A percentile compares a stretch with the other conserved stretches of the same genome.
Conservation (phyloP, 1,284 basidiomycete genomes). For the Cyathus olla region DNA sequence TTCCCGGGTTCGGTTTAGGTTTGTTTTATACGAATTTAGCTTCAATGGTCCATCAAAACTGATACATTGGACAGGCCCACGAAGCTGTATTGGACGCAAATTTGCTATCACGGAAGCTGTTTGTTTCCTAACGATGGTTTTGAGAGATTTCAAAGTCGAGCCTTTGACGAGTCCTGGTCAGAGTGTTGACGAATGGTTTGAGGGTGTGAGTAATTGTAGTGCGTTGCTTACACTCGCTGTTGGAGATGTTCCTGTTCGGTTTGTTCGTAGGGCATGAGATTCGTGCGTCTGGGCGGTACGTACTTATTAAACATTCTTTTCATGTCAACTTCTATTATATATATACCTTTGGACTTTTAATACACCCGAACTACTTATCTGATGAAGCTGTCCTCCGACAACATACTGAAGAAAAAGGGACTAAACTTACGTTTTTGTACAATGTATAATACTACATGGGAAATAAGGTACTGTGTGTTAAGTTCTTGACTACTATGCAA, state of each 20-base stretch:
- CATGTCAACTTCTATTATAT: too few relatives aligned
- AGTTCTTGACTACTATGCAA: too few relatives aligned
- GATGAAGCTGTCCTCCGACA: too few relatives aligned
- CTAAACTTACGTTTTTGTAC: too few relatives aligned
- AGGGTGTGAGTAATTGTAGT: conserved; percentile 37
- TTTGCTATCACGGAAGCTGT: conserved; percentile 58
- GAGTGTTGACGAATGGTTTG: conserved; percentile 53
- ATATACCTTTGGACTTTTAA: too few relatives aligned
- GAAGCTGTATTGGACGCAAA: conserved; percentile 65
- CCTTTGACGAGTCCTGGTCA: conserved; percentile 52
- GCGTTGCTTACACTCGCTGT: neutral
- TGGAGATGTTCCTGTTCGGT: neutral
- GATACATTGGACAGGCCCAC: conserved; percentile 45
- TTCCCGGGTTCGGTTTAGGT: conserved; percentile 57
- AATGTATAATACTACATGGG: too few relatives aligned
- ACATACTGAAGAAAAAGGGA: too few relatives aligned
- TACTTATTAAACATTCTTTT: too few relatives aligned
- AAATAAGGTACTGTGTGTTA: too few relatives aligned
- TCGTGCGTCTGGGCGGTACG: too few relatives aligned
- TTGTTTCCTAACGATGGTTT: neutral
- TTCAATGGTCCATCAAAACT: neutral
- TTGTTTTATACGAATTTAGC: neutral
- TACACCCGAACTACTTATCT: too few relatives aligned
- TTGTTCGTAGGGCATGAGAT: neutral
- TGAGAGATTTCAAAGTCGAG: neutral